phyloP scores from a whole-genome alignment of 2,329 filamentous ascomycete genomes.

The Periglandula ipomoeae region DNA sequence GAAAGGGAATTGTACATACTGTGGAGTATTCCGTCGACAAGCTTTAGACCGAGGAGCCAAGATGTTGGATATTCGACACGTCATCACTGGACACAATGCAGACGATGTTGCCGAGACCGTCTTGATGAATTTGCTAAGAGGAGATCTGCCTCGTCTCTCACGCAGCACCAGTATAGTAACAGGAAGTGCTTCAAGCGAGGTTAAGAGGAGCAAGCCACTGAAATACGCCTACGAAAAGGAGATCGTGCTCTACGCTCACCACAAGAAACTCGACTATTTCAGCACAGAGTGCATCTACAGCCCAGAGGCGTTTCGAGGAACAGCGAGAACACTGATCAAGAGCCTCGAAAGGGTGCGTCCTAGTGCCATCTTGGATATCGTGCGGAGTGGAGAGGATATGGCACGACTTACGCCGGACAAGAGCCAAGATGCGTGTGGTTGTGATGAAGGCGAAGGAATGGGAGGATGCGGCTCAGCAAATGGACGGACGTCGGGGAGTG shows the following conservation, averaged over 20 bases:
- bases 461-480: constrained; percentile 65
- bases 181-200: constrained; percentile 66
- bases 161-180: constrained; percentile 87
- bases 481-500: constrained; percentile 57
- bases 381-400: constrained; percentile 94
- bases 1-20: constrained; percentile 98
- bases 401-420: constrained; percentile 54
- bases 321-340: constrained; percentile 85
- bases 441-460: constrained; percentile 27
- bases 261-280: constrained; percentile 96
- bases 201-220: constrained; percentile 90
- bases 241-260: constrained; percentile 93
- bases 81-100: constrained; percentile 95
- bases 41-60: constrained; percentile 88
- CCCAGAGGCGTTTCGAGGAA: constrained; percentile 91
- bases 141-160: constrained; percentile 78
- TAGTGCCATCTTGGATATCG: constrained; percentile 90
- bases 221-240: constrained; percentile 99
- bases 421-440: constrained; percentile 24
- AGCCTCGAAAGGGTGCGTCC: constrained; percentile 87
- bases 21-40: constrained; percentile 90
- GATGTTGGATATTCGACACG: constrained; percentile 77
- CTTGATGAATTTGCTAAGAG: constrained; percentile 90
- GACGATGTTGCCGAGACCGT: constrained; percentile 97
- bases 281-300: constrained; percentile 98